Percentiles rank a stretch among this genome's conserved stretches.
These are phyloP conservation scores for Talaromyces sp. DNA, from an alignment of 2,329 filamentous ascomycete species.

Conservation along the genomic window DNA sequence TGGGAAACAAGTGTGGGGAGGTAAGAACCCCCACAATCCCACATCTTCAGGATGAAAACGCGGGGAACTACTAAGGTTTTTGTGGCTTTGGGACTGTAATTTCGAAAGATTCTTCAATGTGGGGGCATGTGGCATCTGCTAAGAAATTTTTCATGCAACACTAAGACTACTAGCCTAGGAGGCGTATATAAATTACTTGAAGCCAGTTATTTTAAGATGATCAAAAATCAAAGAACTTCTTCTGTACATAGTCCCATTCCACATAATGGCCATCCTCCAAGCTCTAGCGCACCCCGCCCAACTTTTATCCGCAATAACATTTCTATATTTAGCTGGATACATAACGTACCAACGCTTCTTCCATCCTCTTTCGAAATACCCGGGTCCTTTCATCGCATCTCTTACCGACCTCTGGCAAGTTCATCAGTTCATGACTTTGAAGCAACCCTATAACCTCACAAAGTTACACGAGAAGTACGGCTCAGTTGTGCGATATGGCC, in stretches of 20 bases:
- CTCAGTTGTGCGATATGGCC: constrained; percentile 33
- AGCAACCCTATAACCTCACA: constrained; percentile 26
- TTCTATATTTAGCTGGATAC: neutral
- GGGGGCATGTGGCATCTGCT: neutral
- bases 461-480: constrained; percentile 30
- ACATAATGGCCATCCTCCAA: neutral
- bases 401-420: constrained; percentile 38
- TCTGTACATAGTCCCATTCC: too few relatives aligned
- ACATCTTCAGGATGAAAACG: neutral
- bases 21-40: neutral
- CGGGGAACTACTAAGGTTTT: neutral
- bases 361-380: constrained; percentile 34
- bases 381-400: constrained; percentile 35
- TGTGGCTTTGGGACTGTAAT: too few relatives aligned
- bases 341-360: constrained; percentile 14
- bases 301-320: neutral
- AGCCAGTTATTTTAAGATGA: too few relatives aligned
- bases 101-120: neutral
- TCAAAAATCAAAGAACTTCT: too few relatives aligned
- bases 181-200: neutral
- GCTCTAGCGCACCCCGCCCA: neutral
- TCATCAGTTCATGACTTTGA: constrained; percentile 28
- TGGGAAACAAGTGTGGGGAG: neutral
- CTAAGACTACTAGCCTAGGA: neutral
- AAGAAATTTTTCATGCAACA: neutral